Base-by-base conservation (phyloP, 169 alveolate species). In the Eimeria acervulina region DNA sequence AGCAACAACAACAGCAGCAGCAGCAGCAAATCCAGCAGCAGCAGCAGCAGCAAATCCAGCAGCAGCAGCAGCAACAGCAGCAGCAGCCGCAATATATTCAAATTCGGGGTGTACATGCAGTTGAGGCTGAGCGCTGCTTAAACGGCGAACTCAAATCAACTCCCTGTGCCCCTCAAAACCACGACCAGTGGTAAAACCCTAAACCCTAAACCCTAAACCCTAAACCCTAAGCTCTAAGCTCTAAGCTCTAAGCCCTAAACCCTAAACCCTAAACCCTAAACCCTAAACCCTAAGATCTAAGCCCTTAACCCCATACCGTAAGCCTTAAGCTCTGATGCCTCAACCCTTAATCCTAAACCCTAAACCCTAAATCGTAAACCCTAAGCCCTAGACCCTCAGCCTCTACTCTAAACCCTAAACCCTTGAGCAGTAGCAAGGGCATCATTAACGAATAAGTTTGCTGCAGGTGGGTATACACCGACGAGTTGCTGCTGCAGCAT, bases 31-130 rank as follows among this genome's bases (percentile, higher is more conserved):
- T 15, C 44, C 83, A 72, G 40, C 83, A 72, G 83, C n/a, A n/a
- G n/a, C n/a, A n/a, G n/a, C n/a, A n/a, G n/a, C n/a, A n/a, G n/a
- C n/a, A n/a, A n/a, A n/a, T n/a, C n/a, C n/a, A n/a, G 74, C 74
- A 63, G 74, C 74, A 63, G 74, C 74, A 63, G 74, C 74, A 63
- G 74, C 83, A 72, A 42, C 40, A 72, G 83, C 83, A 26, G 44
- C 83, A 72, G 83, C 28, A 72, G 83, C 83, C 8, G 40, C 83
- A 72, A 42, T 28, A 26, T 72, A 7, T 72, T 42, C 83, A 72
- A 42, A 72, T 72, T 28, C 83, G 83, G 28, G 44, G 52, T n/a
- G 52, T 72, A 7, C 21, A 3, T 36, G 21, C 83, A 36, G 44
- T 42, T 4, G 10, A 23, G 5, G 83, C 42, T 13, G 83, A 72